Base-by-base conservation (phyloP, 352 stramenopile species). In the Globisporangium emineosum region DNA sequence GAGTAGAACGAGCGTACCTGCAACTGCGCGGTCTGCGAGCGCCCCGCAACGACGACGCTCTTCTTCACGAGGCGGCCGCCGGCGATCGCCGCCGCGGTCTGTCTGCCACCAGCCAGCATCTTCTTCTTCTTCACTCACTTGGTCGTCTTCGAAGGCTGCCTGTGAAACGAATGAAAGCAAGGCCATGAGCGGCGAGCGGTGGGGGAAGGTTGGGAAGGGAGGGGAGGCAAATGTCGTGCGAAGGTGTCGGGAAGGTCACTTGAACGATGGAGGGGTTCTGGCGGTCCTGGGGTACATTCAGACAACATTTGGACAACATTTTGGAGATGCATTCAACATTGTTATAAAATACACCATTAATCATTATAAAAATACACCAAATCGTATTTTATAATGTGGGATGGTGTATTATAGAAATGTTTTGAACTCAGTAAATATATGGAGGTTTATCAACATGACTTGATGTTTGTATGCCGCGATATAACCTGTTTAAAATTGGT, bases 1-100 rank as follows among this genome's bases (percentile, higher is more conserved):
- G 81, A 88, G 68, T 82, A 91, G 73, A 94, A 82, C 21, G 83
- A 83, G 47, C 87, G 87, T 63, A 73, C 76, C 68, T 94, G 83
- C 55, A 63, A 45, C 29, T 56, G 47, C 2, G 30, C 40, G 57
- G 60, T 30, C 10, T 64, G 25, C 3, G 56, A 23, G 47, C 32
- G 27, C 10, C 35, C 35, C 10, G 35, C n/a, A 3, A 29, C 12
- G 66, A 47, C 51, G 55, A 52, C 62, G 60, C 40, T 37, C 57
- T 67, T 65, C 33, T 67, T 60, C 49, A 78, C 43, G 27, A 85
- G 64, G 42, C 71, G 75, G 7, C 73, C 75, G 59, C 77, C 67
- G 19, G 65, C 71, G 56, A 83, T 60, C 58, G 71, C 75, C 35
- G 75, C 67, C 10, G 40, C 40, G 40, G 62, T 63, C 43, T 62